Conservation (phyloP, 1,284 basidiomycete species). For the Apiotrichum montevideense region DNA sequence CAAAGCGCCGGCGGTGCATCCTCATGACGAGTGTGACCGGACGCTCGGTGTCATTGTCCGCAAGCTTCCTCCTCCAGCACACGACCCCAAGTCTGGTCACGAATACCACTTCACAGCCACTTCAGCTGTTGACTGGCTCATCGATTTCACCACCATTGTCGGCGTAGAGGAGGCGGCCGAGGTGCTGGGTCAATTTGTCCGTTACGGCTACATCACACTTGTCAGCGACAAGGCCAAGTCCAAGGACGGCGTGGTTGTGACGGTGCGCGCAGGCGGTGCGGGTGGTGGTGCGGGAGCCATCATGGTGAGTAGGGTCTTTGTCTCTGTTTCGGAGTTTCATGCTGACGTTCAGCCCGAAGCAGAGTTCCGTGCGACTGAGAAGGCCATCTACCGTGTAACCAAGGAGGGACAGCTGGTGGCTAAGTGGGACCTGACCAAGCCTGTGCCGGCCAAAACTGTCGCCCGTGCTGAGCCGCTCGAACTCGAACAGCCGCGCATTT, state of each 20-base stretch:
- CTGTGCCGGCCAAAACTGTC: slow-evolving; percentile 14
- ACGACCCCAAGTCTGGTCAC: slow-evolving; percentile 19
- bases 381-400: slow-evolving; percentile 88
- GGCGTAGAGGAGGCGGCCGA: slow-evolving; percentile 95
- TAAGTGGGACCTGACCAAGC: slow-evolving; percentile 59
- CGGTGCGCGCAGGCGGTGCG: slow-evolving; percentile 52
- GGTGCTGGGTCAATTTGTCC: slow-evolving; percentile 93
- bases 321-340: neutral
- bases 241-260: slow-evolving; percentile 81
- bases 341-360: slow-evolving; percentile 61
- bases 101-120: slow-evolving; percentile 82
- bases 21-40: slow-evolving; percentile 46
- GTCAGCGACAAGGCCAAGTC: slow-evolving; percentile 62
- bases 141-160: slow-evolving; percentile 93
- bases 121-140: slow-evolving; percentile 89
- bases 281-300: slow-evolving; percentile 41
- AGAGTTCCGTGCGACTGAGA: slow-evolving; percentile 91
- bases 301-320: slow-evolving; percentile 25
- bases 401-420: slow-evolving; percentile 80
- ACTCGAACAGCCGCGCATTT: neutral
- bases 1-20: slow-evolving; percentile 23
- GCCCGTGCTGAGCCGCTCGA: neutral
- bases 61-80: slow-evolving; percentile 5
- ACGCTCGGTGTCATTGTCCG: slow-evolving; percentile 47
- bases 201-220: slow-evolving; percentile 81